Evolutionary conservation across 441 rosid species (phyloP), one percentile per base, ranked within the genome.

Genomic region (Brassica hybrid): DNA sequence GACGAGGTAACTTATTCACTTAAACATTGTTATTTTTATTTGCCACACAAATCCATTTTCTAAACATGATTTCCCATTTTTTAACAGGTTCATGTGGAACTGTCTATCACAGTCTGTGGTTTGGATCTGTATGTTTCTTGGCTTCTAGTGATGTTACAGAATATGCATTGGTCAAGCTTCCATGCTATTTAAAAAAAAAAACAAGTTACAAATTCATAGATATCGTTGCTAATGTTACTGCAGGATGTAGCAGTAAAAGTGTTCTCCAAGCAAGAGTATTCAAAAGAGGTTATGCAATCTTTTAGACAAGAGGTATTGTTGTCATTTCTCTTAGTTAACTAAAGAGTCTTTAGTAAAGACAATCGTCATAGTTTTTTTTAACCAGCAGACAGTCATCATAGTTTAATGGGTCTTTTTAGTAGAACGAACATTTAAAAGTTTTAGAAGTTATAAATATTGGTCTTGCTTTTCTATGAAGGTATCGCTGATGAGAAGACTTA

Each of bases 1-100:
- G 99, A 76, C 96, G 90, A 91, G 99, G 98, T 95, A 76, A 79
- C 68, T 23, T 43, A 76, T 69, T 41, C 38, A 18, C 56, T 18
- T 34, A 52, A 34, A 14, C 13, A 34, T 32, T 9, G 7, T 67
- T 32, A 50, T 48, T 14, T 3, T 3, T 8, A 8, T 61, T 61
- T 66, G 38, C 16, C 56, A 27, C 7, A n/a, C 45, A 14, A 27
- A 41, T 58, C 45, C 59, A 17, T 67, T 23, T 21, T 21, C 23
- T 21, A 21, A 21, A 21, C 23, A 21, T 21, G 23, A 21, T 21
- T 27, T 27, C 30, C 36, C 1, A 25, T n/a, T n/a, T n/a, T n/a
- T 61, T 61, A 0, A 0, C 19, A 61, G 65, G 65, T 61, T 27
- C 65, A 61, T 61, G 65, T 30, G 65, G 65, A 30, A 61, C 65